Percentiles rank a stretch among this genome's conserved stretches.
These are phyloP conservation scores for Sistotremastrum suecicum DNA, from an alignment of 768 basidiomycete genomes.

Conservation along the genomic window DNA sequence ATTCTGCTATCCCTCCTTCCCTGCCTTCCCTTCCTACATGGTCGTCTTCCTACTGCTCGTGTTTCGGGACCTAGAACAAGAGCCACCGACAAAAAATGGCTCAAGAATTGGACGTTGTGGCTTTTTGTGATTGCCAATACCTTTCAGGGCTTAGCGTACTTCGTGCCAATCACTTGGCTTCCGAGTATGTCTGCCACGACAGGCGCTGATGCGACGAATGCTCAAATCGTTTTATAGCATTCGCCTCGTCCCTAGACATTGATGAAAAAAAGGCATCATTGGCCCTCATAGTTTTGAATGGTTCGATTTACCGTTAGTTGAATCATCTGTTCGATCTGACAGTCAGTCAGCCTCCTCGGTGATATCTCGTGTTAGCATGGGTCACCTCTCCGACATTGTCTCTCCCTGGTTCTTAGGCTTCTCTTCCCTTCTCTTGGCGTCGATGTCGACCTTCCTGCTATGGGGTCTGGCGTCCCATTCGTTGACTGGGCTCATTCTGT, in stretches of 20 bases:
- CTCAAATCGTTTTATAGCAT: slow-evolving; percentile 8
- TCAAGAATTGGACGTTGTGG: slow-evolving; percentile 14
- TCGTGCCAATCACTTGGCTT: slow-evolving; percentile 14
- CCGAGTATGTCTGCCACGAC: slow-evolving; percentile 9
- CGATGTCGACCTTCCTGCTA: slow-evolving; percentile 15
- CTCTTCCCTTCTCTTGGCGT: slow-evolving; percentile 10
- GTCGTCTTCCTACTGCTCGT: slow-evolving; percentile 13
- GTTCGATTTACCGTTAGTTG: slow-evolving; percentile 2
- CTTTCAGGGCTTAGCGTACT: slow-evolving; percentile 13
- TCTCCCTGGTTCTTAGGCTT: slow-evolving; percentile 14
- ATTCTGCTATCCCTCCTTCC: slow-evolving; percentile 10
- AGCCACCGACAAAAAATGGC: slow-evolving; percentile 6
- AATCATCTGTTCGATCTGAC: slow-evolving; percentile 1
- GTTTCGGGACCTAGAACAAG: slow-evolving; percentile 10
- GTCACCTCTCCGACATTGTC: slow-evolving; percentile 15
- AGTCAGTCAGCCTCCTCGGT: slow-evolving; percentile 9
- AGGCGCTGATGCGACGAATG: background rate
- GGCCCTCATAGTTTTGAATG: slow-evolving; percentile 14
- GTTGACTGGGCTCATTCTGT: slow-evolving; percentile 14
- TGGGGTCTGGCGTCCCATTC: slow-evolving; percentile 17
- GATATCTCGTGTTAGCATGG: slow-evolving; percentile 13
- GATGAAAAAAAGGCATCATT: slow-evolving; percentile 11
- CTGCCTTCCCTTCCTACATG: slow-evolving; percentile 13
- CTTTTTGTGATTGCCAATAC: slow-evolving; percentile 13
- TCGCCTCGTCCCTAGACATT: slow-evolving; percentile 13